Evolutionary conservation across 306 rosid species (phyloP).

Genomic region (Begonia peltatifolia): DNA sequence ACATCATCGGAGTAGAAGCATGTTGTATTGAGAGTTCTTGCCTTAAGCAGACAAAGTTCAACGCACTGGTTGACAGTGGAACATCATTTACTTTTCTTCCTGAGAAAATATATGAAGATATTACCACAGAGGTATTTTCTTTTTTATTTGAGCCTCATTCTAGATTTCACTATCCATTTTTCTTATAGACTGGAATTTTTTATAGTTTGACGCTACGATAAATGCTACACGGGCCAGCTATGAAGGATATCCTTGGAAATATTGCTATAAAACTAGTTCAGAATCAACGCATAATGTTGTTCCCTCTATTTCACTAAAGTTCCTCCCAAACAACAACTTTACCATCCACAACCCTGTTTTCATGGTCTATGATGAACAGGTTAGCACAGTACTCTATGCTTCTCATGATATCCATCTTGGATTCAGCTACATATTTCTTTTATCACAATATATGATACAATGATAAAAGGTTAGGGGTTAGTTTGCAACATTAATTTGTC

Average conservation of each 20-base stretch:
- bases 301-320: slow-evolving; percentile 3
- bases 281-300: slow-evolving; percentile 4
- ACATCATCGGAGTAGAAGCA: slow-evolving; percentile 37
- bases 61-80: slow-evolving; percentile 42
- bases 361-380: slow-evolving; percentile 2
- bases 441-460: background rate
- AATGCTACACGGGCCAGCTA: slow-evolving; percentile 24
- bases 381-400: slow-evolving; percentile 26
- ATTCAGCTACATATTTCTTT: background rate
- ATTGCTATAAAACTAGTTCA: slow-evolving; percentile 46
- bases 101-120: slow-evolving; percentile 16
- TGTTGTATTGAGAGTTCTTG: slow-evolving; percentile 41
- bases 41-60: slow-evolving; percentile 24
- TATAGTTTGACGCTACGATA: slow-evolving; percentile 40
- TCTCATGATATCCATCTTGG: slow-evolving; percentile 27
- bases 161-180: slow-evolving; percentile 14
- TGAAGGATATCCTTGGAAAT: slow-evolving; percentile 21
- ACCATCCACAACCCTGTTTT: no score
- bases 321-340: no score
- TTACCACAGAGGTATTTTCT: slow-evolving; percentile 29
- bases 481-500: no score
- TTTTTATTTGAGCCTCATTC: background rate
- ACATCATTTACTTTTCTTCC: slow-evolving; percentile 53
- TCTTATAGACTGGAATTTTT: no score
- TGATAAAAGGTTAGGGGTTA: no score